Evolutionary conservation across 2,329 filamentous ascomycete species (phyloP), one percentile per base, ranked within the genome.

Genomic region (Capronia epimyces): DNA sequence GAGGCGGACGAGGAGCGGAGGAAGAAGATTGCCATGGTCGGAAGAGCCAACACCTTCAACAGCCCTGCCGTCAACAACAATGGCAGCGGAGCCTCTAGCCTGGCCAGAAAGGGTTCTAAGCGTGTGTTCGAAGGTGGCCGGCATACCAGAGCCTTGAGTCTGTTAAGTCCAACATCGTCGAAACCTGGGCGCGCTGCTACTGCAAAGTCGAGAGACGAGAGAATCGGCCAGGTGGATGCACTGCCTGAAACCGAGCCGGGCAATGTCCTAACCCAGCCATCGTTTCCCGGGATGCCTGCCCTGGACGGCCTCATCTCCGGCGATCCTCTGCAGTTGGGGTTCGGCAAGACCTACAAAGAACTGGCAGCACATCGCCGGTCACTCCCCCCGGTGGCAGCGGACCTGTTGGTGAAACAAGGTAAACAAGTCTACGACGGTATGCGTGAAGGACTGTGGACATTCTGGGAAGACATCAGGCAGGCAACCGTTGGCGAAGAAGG

Each of bases 401-500:
- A 81, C 39, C 66, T 71, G n/a, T 64, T 82, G 34, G 66, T 81
- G 52, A 73, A 69, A 62, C 80, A 71, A 48, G 73, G 75, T 52
- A 89, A 89, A 65, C 87, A 93, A 67, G 84, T 95, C 68, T 87
- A 90, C 13, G 86, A 87, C 53, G 93, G 96, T 69, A 83, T 98
- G 67, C 88, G 84, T 66, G 82, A 93, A 45, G 91, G 93, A 1
- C 72, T 98, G 43, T 90, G 87, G 82, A 95, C 88, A 1, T 98
- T 98, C 69, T 82, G 95, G 53, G 93, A 97, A 66, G 93, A 98
- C 65, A 82, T 98, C 42, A 80, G 90, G 59, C 93, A 97, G 69
- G 94, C 91, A 12, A 95, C 93, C 0, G 89, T 98, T 5, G 93
- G 93, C 20, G 93, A 98, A 48, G 93, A 98, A 71, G 87, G 83